Evolutionary conservation across 495 filamentous ascomycete genomes (phyloP).

Genomic region (Penicillium bovifimosum): DNA sequence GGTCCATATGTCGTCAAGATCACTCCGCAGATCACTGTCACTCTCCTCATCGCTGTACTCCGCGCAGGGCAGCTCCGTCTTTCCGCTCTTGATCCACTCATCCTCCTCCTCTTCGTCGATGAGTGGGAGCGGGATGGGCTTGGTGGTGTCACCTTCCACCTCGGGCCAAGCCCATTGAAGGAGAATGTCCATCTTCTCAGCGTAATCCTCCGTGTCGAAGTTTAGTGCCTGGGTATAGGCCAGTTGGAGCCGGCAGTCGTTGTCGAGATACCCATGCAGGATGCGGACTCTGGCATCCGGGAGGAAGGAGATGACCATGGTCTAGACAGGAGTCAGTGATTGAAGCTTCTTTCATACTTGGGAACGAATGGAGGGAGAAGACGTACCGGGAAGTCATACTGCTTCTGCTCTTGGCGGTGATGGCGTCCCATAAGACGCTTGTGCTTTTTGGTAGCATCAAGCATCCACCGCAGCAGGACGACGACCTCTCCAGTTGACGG

Average conservation of each 20-base stretch:
- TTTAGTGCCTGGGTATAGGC: background rate
- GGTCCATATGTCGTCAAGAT: background rate
- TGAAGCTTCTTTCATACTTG: background rate
- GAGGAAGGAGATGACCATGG: constrained; percentile 9
- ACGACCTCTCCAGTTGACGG: constrained; percentile 1
- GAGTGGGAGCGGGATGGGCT: background rate
- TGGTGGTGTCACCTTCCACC: background rate
- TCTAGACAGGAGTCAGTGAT: background rate
- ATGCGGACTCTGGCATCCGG: constrained; percentile 2
- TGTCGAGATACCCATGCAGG: constrained; percentile 4
- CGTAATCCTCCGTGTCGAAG: constrained; percentile 1
- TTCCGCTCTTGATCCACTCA: background rate
- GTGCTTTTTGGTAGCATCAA: background rate
- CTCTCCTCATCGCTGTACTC: background rate
- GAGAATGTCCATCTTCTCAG: background rate
- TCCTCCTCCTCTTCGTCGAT: constrained; percentile 8
- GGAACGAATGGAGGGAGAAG: background rate
- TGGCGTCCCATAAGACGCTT: background rate
- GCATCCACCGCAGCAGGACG: constrained; percentile 7
- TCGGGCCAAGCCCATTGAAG: constrained; percentile 6
- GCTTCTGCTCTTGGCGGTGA: background rate
- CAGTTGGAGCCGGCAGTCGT: background rate
- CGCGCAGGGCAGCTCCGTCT: background rate
- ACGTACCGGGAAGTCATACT: constrained; percentile 5
- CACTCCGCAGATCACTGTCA: background rate